These are phyloP conservation scores for Talaromyces proteolyticus DNA, from an alignment of 495 filamentous ascomycete species.

Conservation along the genomic window DNA sequence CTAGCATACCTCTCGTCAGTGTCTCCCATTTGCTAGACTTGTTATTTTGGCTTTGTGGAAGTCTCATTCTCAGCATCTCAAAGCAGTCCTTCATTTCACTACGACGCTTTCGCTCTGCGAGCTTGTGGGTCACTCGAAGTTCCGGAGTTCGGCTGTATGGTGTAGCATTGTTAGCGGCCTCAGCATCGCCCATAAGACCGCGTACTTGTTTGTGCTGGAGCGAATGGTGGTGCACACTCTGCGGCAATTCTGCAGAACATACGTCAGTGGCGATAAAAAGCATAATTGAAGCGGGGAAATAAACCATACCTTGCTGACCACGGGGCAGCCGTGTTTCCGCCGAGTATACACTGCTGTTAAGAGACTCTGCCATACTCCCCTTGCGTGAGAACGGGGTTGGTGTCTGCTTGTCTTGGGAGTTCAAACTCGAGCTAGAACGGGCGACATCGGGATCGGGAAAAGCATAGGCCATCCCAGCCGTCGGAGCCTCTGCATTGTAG, in stretches of 20 bases:
- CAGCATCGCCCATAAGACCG: conserved; percentile 57
- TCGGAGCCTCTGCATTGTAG: conserved; percentile 73
- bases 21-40: conserved; percentile 99
- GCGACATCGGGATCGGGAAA: conserved; percentile 71
- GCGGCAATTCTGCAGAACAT: conserved; percentile 32
- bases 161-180: conserved; percentile 48
- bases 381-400: conserved; percentile 50
- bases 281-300: conserved; percentile 11
- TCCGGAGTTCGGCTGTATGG: conserved; percentile 95
- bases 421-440: conserved; percentile 47
- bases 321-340: conserved; percentile 62
- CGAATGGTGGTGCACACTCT: conserved; percentile 63
- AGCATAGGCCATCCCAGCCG: conserved; percentile 75
- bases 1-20: conserved; percentile 82
- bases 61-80: conserved; percentile 72
- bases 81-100: conserved; percentile 99
- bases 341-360: conserved; percentile 69
- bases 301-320: conserved; percentile 54
- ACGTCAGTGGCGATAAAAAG: conserved; percentile 25
- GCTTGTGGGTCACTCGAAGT: conserved; percentile 89
- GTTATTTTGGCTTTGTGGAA: conserved; percentile 80
- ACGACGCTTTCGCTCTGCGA: conserved; percentile 90
- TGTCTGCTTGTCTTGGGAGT: conserved; percentile 43
- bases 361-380: conserved; percentile 66
- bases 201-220: conserved; percentile 70